Conservation (phyloP, 441 rosid species). For the Theobroma grandiflorum region DNA sequence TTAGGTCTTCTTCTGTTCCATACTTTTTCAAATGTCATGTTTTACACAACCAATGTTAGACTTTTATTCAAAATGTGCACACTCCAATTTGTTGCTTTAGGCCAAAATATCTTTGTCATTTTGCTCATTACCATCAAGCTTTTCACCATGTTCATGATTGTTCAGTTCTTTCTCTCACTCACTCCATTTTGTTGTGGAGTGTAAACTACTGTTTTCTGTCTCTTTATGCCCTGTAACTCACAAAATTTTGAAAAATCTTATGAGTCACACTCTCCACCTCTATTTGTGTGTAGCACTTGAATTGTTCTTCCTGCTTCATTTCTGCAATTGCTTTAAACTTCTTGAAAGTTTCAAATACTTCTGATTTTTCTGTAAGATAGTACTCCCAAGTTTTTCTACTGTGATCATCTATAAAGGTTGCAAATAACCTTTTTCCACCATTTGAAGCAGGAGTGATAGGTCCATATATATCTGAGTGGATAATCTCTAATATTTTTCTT, state of each 20-base stretch:
- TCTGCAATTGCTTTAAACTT: neutral
- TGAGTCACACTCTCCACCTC: slow-evolving; percentile 13
- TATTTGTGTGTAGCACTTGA: neutral
- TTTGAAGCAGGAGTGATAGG: neutral
- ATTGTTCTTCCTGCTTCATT: neutral
- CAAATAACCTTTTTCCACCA: neutral
- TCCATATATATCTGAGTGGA: neutral
- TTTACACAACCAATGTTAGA: neutral
- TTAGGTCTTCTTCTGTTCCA: too few relatives aligned
- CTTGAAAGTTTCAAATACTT: neutral
- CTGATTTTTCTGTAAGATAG: neutral
- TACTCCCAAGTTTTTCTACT: neutral
- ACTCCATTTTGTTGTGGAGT: slow-evolving; percentile 14
- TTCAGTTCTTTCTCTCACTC: neutral
- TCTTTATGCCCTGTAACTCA: neutral
- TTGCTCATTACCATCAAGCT: neutral
- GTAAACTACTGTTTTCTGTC: neutral
- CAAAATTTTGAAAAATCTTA: neutral
- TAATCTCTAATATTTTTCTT: rapidly evolving
- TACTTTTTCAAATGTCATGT: too few relatives aligned
- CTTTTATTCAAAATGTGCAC: neutral
- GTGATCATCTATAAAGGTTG: neutral
- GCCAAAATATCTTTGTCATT: slow-evolving; percentile 21
- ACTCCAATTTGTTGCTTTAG: neutral
- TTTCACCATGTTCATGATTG: neutral